A percentile compares a stretch with the other conserved stretches of the same genome.
phyloP scores from a whole-genome alignment of 306 rosid species.

The Gynostemma pentaphyllum region DNA sequence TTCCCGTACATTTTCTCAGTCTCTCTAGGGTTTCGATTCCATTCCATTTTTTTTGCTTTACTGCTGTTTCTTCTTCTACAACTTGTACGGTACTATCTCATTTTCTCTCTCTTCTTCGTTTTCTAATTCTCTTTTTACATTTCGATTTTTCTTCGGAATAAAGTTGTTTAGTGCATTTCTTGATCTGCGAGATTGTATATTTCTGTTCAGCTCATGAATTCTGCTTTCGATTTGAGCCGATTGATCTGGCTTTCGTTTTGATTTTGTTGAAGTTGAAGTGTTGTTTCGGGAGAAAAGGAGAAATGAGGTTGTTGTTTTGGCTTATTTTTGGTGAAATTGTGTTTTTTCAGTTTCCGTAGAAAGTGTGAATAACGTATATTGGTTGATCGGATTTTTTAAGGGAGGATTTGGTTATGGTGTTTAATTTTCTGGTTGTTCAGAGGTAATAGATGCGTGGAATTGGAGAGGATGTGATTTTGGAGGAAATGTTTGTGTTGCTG shows the following conservation, averaged over 20 bases:
- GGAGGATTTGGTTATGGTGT: not conserved
- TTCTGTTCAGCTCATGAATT: not conserved
- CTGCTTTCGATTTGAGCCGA: not conserved
- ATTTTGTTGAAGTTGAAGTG: not conserved
- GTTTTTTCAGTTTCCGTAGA: no score
- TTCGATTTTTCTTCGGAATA: not conserved
- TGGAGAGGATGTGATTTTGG: not conserved
- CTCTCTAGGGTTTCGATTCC: constrained; percentile 16
- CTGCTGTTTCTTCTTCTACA: constrained; percentile 12
- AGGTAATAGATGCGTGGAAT: not conserved
- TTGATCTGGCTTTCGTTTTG: constrained; percentile 4
- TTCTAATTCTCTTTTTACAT: constrained; percentile 7
- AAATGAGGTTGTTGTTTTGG: no score
- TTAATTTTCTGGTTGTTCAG: not conserved
- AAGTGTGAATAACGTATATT: not conserved
- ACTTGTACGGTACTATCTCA: constrained; percentile 9
- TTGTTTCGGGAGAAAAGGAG: no score
- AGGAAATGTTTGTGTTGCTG: not conserved
- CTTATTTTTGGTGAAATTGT: not conserved
- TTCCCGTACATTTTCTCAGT: constrained; percentile 15
- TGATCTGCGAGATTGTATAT: not conserved
- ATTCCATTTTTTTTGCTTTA: constrained; percentile 8
- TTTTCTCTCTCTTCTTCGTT: constrained; percentile 3
- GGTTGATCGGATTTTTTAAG: not conserved
- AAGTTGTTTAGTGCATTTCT: constrained; percentile 3